These are phyloP conservation scores for Hypoxylon sp. DNA, from an alignment of 2,329 filamentous ascomycete species.

Conservation along the genomic window DNA sequence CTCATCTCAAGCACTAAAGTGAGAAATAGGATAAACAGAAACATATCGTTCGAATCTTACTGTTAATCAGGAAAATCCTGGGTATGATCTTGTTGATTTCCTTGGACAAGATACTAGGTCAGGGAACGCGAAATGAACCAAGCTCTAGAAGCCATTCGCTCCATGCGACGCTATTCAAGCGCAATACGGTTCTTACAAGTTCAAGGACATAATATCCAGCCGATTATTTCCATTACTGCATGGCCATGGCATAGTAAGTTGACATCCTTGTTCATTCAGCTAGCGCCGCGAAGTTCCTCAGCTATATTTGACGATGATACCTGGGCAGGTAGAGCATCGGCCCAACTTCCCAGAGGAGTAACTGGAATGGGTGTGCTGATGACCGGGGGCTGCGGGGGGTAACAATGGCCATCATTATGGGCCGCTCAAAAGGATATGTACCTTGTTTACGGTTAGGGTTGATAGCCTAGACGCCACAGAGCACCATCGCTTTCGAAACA, in stretches of 20 bases:
- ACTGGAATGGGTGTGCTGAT: slow-evolving; percentile 1
- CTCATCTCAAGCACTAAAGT: neutral
- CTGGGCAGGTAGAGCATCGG: slow-evolving; percentile 20
- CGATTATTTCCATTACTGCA: slow-evolving; percentile 15
- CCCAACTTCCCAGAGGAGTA: slow-evolving; percentile 26
- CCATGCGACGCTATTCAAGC: slow-evolving; percentile 2
- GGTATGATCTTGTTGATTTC: neutral
- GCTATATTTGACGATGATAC: slow-evolving; percentile 1
- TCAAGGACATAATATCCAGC: slow-evolving; percentile 8
- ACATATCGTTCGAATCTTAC: neutral
- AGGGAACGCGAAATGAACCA: too few relatives aligned
- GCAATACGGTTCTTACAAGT: neutral
- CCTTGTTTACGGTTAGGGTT: too few relatives aligned
- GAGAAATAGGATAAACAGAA: neutral
- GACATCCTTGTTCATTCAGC: slow-evolving; percentile 3
- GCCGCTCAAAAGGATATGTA: neutral
- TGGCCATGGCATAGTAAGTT: slow-evolving; percentile 26
- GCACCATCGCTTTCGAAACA: neutral
- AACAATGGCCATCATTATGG: neutral
- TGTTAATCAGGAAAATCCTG: neutral
- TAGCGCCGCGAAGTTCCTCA: slow-evolving; percentile 2
- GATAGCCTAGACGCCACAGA: neutral
- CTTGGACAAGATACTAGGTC: neutral
- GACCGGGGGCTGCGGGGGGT: neutral
- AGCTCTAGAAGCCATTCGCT: slow-evolving; percentile 1